A percentile compares a stretch with the other conserved stretches of the same genome.
Conservation (phyloP, 2,329 filamentous ascomycete genomes). For the Cylindrodendrum hubeiense region DNA sequence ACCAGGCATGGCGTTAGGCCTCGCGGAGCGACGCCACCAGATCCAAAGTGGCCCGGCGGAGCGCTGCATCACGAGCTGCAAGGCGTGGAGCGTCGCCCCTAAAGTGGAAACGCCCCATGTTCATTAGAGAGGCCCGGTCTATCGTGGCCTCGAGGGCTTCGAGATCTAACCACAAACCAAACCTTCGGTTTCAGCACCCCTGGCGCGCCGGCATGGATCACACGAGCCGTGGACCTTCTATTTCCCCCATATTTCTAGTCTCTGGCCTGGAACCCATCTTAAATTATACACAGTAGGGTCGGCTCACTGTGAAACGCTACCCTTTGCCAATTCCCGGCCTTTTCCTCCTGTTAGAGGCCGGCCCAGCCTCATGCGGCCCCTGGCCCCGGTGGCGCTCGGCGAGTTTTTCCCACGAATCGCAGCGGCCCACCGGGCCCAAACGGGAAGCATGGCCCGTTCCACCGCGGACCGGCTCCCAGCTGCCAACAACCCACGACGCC, state of each 20-base stretch:
- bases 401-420: slow-evolving; percentile 35
- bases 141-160: background rate
- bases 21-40: no score
- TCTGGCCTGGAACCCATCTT: background rate
- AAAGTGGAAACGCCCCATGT: background rate
- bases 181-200: background rate
- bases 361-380: no score
- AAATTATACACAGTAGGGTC: background rate
- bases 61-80: background rate
- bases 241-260: background rate
- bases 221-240: no score
- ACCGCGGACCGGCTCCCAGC: background rate
- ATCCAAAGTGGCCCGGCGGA: no score
- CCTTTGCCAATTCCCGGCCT: background rate
- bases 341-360: background rate
- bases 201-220: background rate
- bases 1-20: no score
- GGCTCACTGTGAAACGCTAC: background rate
- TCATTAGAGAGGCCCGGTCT: no score
- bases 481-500: background rate
- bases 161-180: background rate
- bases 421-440: slow-evolving; percentile 23
- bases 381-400: no score
- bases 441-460: slow-evolving; percentile 26
- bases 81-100: background rate